phyloP scores from a whole-genome alignment of 495 filamentous ascomycete genomes.

The Rhypophila decipiens region DNA sequence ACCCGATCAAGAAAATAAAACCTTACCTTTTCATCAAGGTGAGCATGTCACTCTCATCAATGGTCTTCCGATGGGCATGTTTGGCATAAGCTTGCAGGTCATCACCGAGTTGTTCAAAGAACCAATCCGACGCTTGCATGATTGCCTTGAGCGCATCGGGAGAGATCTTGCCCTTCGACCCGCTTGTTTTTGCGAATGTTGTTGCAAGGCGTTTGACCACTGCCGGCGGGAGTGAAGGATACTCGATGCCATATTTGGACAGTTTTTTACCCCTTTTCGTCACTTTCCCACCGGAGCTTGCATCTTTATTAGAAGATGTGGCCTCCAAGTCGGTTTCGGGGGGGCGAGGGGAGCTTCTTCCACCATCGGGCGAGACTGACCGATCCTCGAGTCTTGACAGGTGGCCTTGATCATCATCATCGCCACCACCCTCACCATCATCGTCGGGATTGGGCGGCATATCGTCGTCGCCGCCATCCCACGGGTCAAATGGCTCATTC shows the following conservation, averaged over 20 bases:
- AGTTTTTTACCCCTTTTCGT: constrained; percentile 51
- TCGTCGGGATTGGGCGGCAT: too few species aligned
- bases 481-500: constrained; percentile 3
- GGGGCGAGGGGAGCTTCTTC: background rate
- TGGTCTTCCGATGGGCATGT: constrained; percentile 76
- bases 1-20: constrained; percentile 19
- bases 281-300: background rate
- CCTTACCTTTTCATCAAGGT: constrained; percentile 75
- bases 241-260: constrained; percentile 68
- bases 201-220: constrained; percentile 72
- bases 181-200: constrained; percentile 57
- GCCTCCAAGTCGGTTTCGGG: background rate
- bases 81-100: constrained; percentile 73
- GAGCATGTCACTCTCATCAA: constrained; percentile 78
- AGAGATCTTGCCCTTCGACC: constrained; percentile 58
- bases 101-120: constrained; percentile 77
- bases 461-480: constrained; percentile 18
- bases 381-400: constrained; percentile 14
- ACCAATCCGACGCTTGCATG: constrained; percentile 76
- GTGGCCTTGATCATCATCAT: constrained; percentile 19
- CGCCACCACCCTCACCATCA: constrained; percentile 22
- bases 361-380: constrained; percentile 11
- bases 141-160: constrained; percentile 68
- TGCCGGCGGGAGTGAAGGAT: constrained; percentile 63
- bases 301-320: constrained; percentile 3